Evolutionary conservation across 2,329 filamentous ascomycete species (phyloP).

Genomic region (Botrytis paeoniae): DNA sequence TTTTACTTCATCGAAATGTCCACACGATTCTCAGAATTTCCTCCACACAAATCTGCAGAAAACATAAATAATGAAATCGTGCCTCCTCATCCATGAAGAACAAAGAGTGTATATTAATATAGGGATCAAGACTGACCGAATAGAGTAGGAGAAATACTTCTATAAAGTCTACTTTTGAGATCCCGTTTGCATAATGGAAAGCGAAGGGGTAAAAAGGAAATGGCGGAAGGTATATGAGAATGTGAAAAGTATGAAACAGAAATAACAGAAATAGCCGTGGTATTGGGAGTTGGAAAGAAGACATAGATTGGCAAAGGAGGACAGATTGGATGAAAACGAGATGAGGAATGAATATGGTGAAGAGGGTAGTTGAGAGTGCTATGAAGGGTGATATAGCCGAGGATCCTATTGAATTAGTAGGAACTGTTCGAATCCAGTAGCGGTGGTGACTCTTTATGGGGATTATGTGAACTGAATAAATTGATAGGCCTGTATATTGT

Average conservation of each 20-base stretch:
- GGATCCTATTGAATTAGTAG: neutral
- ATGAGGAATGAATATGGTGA: neutral
- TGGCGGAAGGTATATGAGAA: neutral
- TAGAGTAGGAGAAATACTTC: conserved; percentile 17
- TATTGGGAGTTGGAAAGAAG: neutral
- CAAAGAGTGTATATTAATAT: conserved; percentile 2
- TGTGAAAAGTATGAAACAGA: neutral
- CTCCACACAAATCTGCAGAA: neutral
- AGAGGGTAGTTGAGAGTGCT: neutral
- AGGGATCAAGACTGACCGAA: conserved; percentile 17
- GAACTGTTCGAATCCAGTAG: neutral
- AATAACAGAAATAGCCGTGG: neutral
- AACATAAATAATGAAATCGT: neutral
- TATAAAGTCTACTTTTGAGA: conserved; percentile 17
- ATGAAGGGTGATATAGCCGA: neutral
- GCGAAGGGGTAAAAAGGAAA: neutral
- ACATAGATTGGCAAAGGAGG: neutral
- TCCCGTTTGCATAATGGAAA: neutral
- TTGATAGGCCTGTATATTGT: neutral
- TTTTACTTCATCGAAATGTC: neutral
- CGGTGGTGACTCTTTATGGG: neutral
- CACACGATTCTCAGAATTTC: conserved; percentile 1
- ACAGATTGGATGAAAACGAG: too few species aligned
- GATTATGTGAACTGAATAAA: neutral
- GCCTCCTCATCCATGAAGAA: neutral